Base-by-base conservation (phyloP, 2,329 filamentous ascomycete genomes). In the Teratosphaeria destructans region DNA sequence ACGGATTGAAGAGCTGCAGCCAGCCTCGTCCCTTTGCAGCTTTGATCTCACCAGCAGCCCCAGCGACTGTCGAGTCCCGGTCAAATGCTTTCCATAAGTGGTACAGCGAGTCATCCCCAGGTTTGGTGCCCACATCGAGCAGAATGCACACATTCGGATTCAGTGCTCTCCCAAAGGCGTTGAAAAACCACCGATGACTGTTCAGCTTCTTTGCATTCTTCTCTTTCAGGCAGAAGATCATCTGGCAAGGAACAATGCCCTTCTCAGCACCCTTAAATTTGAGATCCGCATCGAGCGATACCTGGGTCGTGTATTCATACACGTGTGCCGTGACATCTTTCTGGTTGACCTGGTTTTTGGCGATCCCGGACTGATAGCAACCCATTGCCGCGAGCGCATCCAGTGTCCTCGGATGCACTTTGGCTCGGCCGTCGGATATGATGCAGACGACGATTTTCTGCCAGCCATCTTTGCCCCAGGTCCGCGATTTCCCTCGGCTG, bases 191-290 rank as follows among this genome's bases (percentile, higher is more conserved):
- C 60, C 94, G 85, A 75, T 99, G 94, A 0, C 92, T 96, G 78
- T 99, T 99, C 67, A 99, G 83, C 78, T 99, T 99, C 77, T 96
- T 95, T 71, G 88, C 84, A 73, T 99, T 99, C 78, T 94, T 92
- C 74, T 99, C 94, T 77, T 99, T 99, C 63, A 99, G 78, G 70
- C 95, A 99, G 75, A 99, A 99, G 68, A 99, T 93, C 79, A 99
- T 90, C 77, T 99, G 94, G 71, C 91, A 95, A 1, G 94, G 95
- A 12, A 97, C 90, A 65, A 99, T 99, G 35, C 95, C 94, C 79
- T 99, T 99, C 76, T 99, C 95, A 0, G 94, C 94, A 37, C 95
- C 94, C 78, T 99, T 99, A 80, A 99, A 99, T 74, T 96, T 96
- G 64, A 99, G 83, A 66, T 96, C 93, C 0, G 92, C 83, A 72